Conservation (phyloP, 352 stramenopile species). For the Pythium rishiriense region DNA sequence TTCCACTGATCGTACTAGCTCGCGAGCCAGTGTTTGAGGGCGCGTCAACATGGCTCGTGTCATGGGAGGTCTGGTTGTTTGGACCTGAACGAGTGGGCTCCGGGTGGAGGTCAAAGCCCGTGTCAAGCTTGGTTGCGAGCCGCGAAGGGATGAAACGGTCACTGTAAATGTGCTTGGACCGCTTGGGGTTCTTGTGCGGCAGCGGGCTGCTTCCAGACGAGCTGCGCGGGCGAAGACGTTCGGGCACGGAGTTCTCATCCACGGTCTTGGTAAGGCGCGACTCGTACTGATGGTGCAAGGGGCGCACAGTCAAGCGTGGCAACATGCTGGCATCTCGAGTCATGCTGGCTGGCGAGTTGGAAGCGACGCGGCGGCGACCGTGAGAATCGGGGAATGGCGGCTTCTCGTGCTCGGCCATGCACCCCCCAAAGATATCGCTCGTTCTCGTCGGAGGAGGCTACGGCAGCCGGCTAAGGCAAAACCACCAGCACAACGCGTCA, state of each 20-base stretch:
- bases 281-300: slow-evolving; percentile 60
- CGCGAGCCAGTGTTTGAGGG: slow-evolving; percentile 14
- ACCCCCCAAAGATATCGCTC: slow-evolving; percentile 28
- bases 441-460: no score
- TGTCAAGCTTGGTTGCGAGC: slow-evolving; percentile 71
- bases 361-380: not conserved
- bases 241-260: slow-evolving; percentile 25
- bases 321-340: slow-evolving; percentile 20
- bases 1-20: slow-evolving; percentile 26
- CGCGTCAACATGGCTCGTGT: slow-evolving; percentile 10
- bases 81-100: slow-evolving; percentile 30
- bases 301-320: slow-evolving; percentile 24
- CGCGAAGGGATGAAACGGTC: slow-evolving; percentile 86
- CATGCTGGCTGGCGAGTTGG: slow-evolving; percentile 10
- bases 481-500: slow-evolving; percentile 9
- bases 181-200: slow-evolving; percentile 52
- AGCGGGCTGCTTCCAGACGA: slow-evolving; percentile 31
- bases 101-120: slow-evolving; percentile 59
- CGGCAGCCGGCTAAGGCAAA: slow-evolving; percentile 17
- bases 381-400: slow-evolving; percentile 20
- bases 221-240: slow-evolving; percentile 15
- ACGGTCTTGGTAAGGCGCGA: slow-evolving; percentile 20
- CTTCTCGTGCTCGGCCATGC: not conserved
- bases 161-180: slow-evolving; percentile 86
- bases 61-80: slow-evolving; percentile 27